Evolutionary conservation across 495 filamentous ascomycete genomes (phyloP).

Genomic region (Cenococcum geophilum): DNA sequence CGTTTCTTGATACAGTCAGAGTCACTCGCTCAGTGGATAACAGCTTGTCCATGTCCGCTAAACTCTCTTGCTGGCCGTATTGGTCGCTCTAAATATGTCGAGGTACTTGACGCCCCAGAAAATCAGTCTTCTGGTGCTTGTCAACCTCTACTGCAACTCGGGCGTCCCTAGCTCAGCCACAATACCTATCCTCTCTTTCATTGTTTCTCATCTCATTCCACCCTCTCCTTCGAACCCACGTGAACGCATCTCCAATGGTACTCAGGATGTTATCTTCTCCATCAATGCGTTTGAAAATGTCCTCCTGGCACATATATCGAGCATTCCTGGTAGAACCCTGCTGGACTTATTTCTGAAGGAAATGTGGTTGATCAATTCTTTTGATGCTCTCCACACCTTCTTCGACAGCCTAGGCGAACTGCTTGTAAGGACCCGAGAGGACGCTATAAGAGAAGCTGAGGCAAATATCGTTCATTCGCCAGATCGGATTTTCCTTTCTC

Average conservation of each 20-base stretch:
- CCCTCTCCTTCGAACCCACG: constrained; percentile 36
- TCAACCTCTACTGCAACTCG: constrained; percentile 71
- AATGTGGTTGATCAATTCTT: constrained; percentile 70
- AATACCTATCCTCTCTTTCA: constrained; percentile 79
- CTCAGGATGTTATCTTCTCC: constrained; percentile 41
- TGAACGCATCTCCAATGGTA: constrained; percentile 15
- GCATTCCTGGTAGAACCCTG: constrained; percentile 67
- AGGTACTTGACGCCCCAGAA: constrained; percentile 82
- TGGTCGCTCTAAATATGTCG: constrained; percentile 49
- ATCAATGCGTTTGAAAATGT: constrained; percentile 63
- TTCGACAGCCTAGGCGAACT: constrained; percentile 16
- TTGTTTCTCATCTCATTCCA: constrained; percentile 66
- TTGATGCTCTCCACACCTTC: constrained; percentile 31
- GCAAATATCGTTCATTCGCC: background rate
- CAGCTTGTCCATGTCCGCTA: too few species aligned
- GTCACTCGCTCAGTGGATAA: too few species aligned
- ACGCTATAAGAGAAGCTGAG: background rate
- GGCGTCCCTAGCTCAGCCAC: constrained; percentile 67
- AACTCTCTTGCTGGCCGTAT: too few species aligned
- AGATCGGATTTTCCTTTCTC: constrained; percentile 35
- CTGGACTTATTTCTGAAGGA: constrained; percentile 82
- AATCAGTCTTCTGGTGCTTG: constrained; percentile 72
- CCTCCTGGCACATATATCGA: constrained; percentile 54
- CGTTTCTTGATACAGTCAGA: too few species aligned
- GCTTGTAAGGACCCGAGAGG: constrained; percentile 5